phyloP scores from a whole-genome alignment of 441 rosid genomes.

The Heliophila coronopifolia region DNA sequence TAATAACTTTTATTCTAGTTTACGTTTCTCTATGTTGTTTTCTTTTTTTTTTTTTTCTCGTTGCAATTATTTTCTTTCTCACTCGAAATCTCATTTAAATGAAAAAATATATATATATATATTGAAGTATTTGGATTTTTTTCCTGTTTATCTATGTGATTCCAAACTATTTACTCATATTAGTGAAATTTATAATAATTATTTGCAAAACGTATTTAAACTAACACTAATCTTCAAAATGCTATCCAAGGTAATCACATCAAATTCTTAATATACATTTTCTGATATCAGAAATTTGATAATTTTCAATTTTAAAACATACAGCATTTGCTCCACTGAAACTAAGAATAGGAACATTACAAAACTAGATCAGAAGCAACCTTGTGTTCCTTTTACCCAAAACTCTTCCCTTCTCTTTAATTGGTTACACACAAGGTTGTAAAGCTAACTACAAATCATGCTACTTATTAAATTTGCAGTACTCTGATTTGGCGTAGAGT shows the following conservation, averaged over 20 bases:
- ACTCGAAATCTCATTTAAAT: too few relatives aligned
- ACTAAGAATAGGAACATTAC: constrained; percentile 84
- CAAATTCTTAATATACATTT: background rate
- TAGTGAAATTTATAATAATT: too few relatives aligned
- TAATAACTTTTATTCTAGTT: too few relatives aligned
- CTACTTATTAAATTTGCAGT: constrained; percentile 36
- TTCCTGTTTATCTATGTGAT: too few relatives aligned
- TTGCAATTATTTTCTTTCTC: too few relatives aligned
- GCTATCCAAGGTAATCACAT: constrained; percentile 47
- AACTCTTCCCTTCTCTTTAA: constrained; percentile 57
- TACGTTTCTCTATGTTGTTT: too few relatives aligned
- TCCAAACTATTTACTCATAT: too few relatives aligned
- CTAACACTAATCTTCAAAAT: constrained; percentile 55
- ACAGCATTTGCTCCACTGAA: constrained; percentile 88
- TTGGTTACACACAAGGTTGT: constrained; percentile 73
- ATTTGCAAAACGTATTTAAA: too few relatives aligned
- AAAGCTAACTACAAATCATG: background rate
- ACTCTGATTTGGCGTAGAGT: constrained; percentile 81
- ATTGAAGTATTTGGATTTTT: too few relatives aligned
- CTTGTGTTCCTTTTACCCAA: constrained; percentile 54
- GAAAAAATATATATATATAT: too few relatives aligned
- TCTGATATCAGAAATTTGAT: background rate
- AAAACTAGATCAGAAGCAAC: constrained; percentile 49
- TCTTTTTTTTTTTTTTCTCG: too few relatives aligned
- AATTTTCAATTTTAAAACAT: background rate